These are phyloP conservation scores for Cerioporus squamosus DNA, from an alignment of 1,284 basidiomycete genomes.

Conservation along the genomic window DNA sequence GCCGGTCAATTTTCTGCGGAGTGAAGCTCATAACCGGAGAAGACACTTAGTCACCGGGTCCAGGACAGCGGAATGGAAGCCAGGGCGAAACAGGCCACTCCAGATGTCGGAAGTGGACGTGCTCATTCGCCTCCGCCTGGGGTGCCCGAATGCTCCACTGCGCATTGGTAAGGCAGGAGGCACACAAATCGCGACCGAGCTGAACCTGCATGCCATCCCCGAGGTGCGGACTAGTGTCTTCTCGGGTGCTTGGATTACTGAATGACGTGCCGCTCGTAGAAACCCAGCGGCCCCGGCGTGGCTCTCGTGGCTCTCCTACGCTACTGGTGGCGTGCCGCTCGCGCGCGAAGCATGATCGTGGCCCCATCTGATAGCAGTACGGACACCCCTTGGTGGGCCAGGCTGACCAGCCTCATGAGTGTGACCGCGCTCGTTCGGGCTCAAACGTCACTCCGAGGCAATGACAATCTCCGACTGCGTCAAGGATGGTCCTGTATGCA, in stretches of 20 bases:
- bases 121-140: not conserved
- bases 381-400: not conserved
- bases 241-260: not conserved
- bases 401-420: conserved; percentile 1
- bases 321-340: conserved; percentile 1
- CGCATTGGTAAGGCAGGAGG: conserved; percentile 1
- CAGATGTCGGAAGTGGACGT: not conserved
- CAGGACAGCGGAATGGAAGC: conserved; percentile 1
- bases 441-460: conserved; percentile 6
- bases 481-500: conserved; percentile 3
- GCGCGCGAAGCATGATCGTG: conserved; percentile 1
- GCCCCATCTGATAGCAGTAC: conserved; percentile 10
- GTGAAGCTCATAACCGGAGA: not conserved
- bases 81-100: not conserved
- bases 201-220: not conserved
- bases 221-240: not conserved
- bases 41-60: conserved; percentile 8
- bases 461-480: conserved; percentile 3
- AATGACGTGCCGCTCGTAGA: not conserved
- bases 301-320: not conserved
- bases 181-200: not conserved
- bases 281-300: conserved; percentile 8
- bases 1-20: conserved; percentile 10
- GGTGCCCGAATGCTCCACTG: conserved; percentile 2
- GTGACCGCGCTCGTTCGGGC: not conserved